phyloP scores from a whole-genome alignment of 2,329 filamentous ascomycete species.

The Thelonectria rubi region DNA sequence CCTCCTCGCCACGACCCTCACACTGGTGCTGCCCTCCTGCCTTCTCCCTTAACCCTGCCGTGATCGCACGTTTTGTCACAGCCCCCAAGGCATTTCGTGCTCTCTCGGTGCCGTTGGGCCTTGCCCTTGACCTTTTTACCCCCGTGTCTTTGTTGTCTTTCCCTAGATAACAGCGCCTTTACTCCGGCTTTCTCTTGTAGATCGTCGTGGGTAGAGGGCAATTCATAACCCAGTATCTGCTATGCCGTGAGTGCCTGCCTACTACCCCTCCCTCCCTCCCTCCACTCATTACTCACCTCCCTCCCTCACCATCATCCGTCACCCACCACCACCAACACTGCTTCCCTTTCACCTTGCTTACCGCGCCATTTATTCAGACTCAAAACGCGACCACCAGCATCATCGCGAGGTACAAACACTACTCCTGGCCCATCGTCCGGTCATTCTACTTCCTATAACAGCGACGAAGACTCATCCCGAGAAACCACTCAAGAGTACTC shows the following conservation, averaged over 20 bases:
- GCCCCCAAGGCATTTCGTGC: constrained; percentile 31
- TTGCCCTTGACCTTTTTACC: constrained; percentile 32
- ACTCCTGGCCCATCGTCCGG: constrained; percentile 44
- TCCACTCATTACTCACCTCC: constrained; percentile 29
- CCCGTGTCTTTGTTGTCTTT: constrained; percentile 29
- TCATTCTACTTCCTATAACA: constrained; percentile 49
- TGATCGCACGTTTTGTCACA: constrained; percentile 37
- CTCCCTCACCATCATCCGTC: constrained; percentile 23
- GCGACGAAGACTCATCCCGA: constrained; percentile 52
- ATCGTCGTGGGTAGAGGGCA: constrained; percentile 59
- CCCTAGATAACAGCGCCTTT: constrained; percentile 47
- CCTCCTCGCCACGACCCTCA: constrained; percentile 41
- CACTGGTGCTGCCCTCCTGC: constrained; percentile 34
- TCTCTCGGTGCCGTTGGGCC: constrained; percentile 36
- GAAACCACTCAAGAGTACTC: constrained; percentile 43
- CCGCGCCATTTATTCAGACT: constrained; percentile 25
- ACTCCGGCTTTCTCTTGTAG: constrained; percentile 56
- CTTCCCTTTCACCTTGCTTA: constrained; percentile 28
- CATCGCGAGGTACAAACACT: constrained; percentile 38
- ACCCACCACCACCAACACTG: constrained; percentile 14
- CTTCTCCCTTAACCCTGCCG: constrained; percentile 29
- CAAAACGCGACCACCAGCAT: constrained; percentile 30
- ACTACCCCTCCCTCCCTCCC: constrained; percentile 28
- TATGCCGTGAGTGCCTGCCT: constrained; percentile 54
- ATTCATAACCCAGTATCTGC: constrained; percentile 47